These are phyloP conservation scores for Vitis labrusca DNA, from an alignment of 164 flowering plant species.

Conservation along the genomic window DNA sequence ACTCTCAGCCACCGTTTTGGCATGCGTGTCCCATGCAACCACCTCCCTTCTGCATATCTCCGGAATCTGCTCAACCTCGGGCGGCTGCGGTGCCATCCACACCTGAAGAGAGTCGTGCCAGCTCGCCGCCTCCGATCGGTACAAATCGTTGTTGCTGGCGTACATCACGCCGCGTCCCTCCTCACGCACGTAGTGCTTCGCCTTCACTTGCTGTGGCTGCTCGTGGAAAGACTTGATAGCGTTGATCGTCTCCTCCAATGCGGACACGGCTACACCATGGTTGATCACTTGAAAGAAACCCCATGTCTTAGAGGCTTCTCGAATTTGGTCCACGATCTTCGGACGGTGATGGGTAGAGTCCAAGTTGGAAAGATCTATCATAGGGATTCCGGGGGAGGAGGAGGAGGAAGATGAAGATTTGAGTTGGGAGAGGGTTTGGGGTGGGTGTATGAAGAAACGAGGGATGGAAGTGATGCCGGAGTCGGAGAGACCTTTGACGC, in stretches of 20 bases:
- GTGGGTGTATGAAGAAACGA: slow-evolving; percentile 35
- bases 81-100: slow-evolving; percentile 15
- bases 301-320: slow-evolving; percentile 18
- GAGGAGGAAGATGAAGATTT: background rate
- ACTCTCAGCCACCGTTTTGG: slow-evolving; percentile 17
- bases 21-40: slow-evolving; percentile 22
- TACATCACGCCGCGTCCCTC: slow-evolving; percentile 11
- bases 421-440: slow-evolving; percentile 19
- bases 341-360: slow-evolving; percentile 12
- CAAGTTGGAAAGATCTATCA: slow-evolving; percentile 21
- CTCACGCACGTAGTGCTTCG: slow-evolving; percentile 17
- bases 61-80: slow-evolving; percentile 20
- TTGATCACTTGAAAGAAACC: slow-evolving; percentile 38
- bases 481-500: slow-evolving; percentile 40
- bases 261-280: slow-evolving; percentile 20
- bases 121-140: slow-evolving; percentile 23
- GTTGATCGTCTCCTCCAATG: slow-evolving; percentile 13
- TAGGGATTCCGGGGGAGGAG: slow-evolving; percentile 11
- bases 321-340: slow-evolving; percentile 20
- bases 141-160: slow-evolving; percentile 25
- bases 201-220: slow-evolving; percentile 11
- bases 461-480: slow-evolving; percentile 41
- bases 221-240: slow-evolving; percentile 24
- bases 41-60: slow-evolving; percentile 27
- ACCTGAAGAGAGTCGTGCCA: slow-evolving; percentile 34